Evolutionary conservation across 768 basidiomycete genomes (phyloP), one percentile per base, ranked within the genome.

Genomic region (Tylopilus balloui): DNA sequence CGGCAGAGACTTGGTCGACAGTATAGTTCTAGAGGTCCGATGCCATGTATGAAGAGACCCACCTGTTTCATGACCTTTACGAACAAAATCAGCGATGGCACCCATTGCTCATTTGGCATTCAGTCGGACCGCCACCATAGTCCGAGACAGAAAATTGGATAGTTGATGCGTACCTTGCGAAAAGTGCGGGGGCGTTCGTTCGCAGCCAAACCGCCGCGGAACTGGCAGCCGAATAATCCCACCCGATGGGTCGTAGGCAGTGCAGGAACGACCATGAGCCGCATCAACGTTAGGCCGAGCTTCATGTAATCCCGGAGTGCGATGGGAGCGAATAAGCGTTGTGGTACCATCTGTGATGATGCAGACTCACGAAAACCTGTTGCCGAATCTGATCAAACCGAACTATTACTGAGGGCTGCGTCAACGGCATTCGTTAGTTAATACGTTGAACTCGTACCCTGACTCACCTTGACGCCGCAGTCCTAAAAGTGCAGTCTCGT

Each of bases 11-110:
- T 31, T 14, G 12, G 15, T 25, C 8, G 27, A 86, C 81, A 15
- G 71, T 64, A 66, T 92, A 97, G 31, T 73, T 72, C 45, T 73
- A 72, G 9, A 95, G 66, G 71, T 97, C 95, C 35, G 77, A n/a
- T n/a, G n/a, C n/a, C 73, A 50, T 81, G 73, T 3, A 84, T 79
- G 60, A 96, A 3, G 35, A 36, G 35, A 36, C 35, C n/a, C 35
- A 20, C 19, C 35, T 15, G 35, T 36, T 36, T 36, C 35, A 36
- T 8, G 35, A 20, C 3, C 11, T 17, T 20, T 5, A 19, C 4
- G 19, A 36, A 20, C 20, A 36, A 35, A 32, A 17, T 34, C 32
- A 17, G 19, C 19, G 20, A 36, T 4, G 19, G 20, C 13, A 31
- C 29, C 28, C 28, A 8, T 2, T 31, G 13, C 2, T 10, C 27